Conservation (phyloP, 2,329 filamentous ascomycete genomes). For the Phoma herbarum region DNA sequence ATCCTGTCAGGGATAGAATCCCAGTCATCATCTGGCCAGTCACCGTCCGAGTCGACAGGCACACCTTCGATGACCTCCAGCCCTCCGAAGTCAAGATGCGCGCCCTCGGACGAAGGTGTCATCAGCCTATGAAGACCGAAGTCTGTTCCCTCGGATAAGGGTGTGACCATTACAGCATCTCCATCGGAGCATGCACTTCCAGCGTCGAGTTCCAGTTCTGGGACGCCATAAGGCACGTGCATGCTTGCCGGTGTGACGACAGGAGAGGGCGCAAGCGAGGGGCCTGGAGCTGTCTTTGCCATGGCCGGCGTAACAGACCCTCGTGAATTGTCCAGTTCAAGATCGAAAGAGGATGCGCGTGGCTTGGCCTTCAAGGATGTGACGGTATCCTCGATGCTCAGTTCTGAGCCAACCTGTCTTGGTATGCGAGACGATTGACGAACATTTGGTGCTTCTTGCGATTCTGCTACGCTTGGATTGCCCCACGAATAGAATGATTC, state of each 20-base stretch:
- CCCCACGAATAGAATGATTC: neutral
- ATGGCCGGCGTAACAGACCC: neutral
- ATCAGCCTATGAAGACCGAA: neutral
- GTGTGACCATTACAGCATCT: neutral
- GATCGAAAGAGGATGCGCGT: neutral
- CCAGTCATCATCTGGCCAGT: conserved; percentile 16
- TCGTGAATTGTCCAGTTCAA: neutral
- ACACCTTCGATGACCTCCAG: neutral
- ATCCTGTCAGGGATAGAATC: neutral
- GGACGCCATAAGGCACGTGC: too few relatives aligned
- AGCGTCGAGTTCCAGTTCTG: neutral
- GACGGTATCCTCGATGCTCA: neutral
- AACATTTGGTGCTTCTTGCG: neutral
- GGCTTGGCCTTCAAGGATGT: neutral
- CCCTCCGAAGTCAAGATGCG: neutral
- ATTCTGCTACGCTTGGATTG: neutral
- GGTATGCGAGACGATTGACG: neutral
- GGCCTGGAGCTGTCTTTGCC: neutral
- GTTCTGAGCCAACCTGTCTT: neutral
- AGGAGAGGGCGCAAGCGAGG: neutral
- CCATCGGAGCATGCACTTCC: neutral
- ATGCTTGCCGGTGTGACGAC: neutral
- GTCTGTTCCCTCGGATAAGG: neutral
- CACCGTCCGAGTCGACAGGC: conserved; percentile 2
- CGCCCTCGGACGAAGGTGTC: neutral